Base-by-base conservation (phyloP, 352 stramenopile species). In the Pythium utonaiense region DNA sequence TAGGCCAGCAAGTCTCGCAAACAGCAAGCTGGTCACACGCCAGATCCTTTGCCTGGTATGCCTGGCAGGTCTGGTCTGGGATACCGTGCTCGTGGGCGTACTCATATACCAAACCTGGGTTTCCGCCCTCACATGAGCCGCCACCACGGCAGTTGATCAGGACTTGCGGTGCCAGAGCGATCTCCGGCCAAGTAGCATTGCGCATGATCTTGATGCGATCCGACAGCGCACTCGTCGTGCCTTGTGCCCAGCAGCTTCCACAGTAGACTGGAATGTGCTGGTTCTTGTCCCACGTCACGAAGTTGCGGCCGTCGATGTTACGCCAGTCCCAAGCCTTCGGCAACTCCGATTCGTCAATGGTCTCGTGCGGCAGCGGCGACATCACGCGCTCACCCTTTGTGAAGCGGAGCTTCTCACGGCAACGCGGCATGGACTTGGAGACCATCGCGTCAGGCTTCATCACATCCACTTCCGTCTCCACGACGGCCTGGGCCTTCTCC, bases 201-300 rank as follows among this genome's bases (percentile, higher is more conserved):
- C 86, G 77, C 56, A 95, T 69, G 53, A 97, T 95, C 34, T 86
- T 91, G 59, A 97, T 96, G n/a, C 90, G 89, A 63, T 97, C 90
- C 17, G 89, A 94, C 16, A 97, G 70, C 24, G 88, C 81, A 40
- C 84, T 96, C 21, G 86, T 96, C 12, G 89, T 93, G 28, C 85
- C 90, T 33, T 97, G 89, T 0, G 90, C 89, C 91, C 91, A 98
- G 75, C 89, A 98, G 45, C 84, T 96, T n/a, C 89, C 88, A 53
- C 91, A 97, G 71, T 97, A 97, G 44, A 86, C 70, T 25, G 96
- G 96, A 57, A 99, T 98, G 74, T 99, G 97, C 71, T 99, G 97
- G 77, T 99, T 99, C 66, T 98, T 96, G 70, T 96, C 93, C 80
- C 95, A 98, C n/a, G 96, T 99, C 19, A 98, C 81, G 69, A 95